These are phyloP conservation scores for Cercospora janseana DNA, from an alignment of 2,329 filamentous ascomycete genomes.

Conservation along the genomic window DNA sequence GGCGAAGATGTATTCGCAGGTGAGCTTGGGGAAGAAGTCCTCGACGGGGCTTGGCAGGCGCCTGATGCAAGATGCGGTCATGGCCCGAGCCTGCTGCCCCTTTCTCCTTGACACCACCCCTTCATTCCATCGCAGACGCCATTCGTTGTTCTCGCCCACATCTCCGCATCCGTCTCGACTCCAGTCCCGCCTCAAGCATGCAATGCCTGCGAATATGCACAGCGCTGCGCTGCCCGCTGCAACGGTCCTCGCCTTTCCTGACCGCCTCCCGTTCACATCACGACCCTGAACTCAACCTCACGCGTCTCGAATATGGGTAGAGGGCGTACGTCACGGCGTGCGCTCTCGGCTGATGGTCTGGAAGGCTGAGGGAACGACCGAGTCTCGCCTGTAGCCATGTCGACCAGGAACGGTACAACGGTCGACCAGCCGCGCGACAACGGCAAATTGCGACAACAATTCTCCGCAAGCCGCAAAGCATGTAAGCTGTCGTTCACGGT, in stretches of 20 bases:
- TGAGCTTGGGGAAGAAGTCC: background rate
- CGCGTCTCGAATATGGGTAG: background rate
- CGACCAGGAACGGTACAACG: conserved; percentile 2
- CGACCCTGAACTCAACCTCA: background rate
- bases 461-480: background rate
- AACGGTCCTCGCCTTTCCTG: background rate
- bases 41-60: background rate
- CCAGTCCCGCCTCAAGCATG: background rate
- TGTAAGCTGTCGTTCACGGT: background rate
- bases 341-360: background rate
- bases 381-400: background rate
- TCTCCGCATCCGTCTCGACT: background rate
- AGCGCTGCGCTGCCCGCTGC: no score
- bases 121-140: background rate
- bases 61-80: background rate
- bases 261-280: background rate
- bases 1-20: background rate
- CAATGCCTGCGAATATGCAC: no score
- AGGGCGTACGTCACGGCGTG: background rate
- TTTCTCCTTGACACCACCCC: background rate
- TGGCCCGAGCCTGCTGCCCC: background rate
- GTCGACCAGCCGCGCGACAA: conserved; percentile 10
- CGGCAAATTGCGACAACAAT: conserved; percentile 9
- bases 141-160: no score
- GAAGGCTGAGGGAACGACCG: background rate